These are phyloP conservation scores for Dipodascopsis tothii DNA, from an alignment of 805 yeast species.

Conservation along the genomic window DNA sequence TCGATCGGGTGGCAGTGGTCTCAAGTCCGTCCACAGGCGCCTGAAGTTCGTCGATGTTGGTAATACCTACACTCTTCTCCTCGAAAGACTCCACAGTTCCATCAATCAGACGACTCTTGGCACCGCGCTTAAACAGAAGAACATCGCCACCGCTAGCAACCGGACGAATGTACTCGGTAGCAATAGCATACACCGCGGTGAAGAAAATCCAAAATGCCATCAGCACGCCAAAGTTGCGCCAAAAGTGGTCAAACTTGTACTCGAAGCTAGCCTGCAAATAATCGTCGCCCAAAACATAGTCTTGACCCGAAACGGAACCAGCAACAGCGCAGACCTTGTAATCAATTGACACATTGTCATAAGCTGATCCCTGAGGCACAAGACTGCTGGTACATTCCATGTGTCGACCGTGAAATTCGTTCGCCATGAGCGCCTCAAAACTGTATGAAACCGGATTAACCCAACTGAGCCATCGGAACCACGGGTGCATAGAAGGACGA, in stretches of 20 bases:
- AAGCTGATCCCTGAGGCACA: slow-evolving; percentile 42
- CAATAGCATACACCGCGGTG: slow-evolving; percentile 44
- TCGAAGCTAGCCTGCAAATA: slow-evolving; percentile 41
- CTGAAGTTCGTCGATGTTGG: slow-evolving; percentile 8
- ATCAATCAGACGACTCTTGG: slow-evolving; percentile 32
- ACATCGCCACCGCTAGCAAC: slow-evolving; percentile 21
- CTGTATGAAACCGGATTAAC: slow-evolving; percentile 41
- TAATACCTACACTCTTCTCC: slow-evolving; percentile 8
- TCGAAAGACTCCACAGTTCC: slow-evolving; percentile 21
- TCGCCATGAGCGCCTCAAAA: slow-evolving; percentile 41
- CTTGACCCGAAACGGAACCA: slow-evolving; percentile 49
- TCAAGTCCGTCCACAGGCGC: slow-evolving; percentile 12
- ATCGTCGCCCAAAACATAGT: slow-evolving; percentile 45
- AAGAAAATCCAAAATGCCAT: slow-evolving; percentile 51
- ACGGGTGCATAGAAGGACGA: slow-evolving; percentile 39
- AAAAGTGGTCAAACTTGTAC: slow-evolving; percentile 43
- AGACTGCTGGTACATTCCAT: slow-evolving; percentile 35
- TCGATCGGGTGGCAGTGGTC: slow-evolving; percentile 1
- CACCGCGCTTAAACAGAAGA: slow-evolving; percentile 14
- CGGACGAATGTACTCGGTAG: slow-evolving; percentile 47
- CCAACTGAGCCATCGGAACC: slow-evolving; percentile 47
- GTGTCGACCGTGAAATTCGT: slow-evolving; percentile 40
- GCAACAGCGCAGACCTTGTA: slow-evolving; percentile 48
- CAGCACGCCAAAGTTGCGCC: slow-evolving; percentile 62
- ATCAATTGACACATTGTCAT: slow-evolving; percentile 28